phyloP scores from a whole-genome alignment of 1,139 yeast species.

The Yamadazyma pseudoaaseri region DNA sequence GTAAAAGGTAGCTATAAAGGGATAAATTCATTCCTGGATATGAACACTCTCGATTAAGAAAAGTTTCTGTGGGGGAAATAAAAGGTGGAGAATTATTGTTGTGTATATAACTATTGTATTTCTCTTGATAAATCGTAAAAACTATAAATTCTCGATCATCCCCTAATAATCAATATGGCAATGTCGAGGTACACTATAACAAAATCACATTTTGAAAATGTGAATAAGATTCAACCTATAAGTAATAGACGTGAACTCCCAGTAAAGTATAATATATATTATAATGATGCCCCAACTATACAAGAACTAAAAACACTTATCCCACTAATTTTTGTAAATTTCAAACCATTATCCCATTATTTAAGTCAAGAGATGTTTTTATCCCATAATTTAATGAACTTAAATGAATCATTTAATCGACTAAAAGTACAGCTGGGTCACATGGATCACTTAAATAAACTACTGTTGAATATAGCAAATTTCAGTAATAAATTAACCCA shows the following conservation, averaged over 20 bases:
- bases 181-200: too few species aligned
- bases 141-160: neutral
- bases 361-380: constrained; percentile 20
- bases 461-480: neutral
- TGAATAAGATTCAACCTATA: too few species aligned
- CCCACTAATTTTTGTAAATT: constrained; percentile 13
- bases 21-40: too few species aligned
- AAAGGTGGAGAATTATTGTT: neutral
- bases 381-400: constrained; percentile 16
- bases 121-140: neutral
- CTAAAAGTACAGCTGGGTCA: constrained; percentile 2
- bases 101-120: neutral
- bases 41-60: neutral
- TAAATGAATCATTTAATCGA: constrained; percentile 10
- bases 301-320: constrained; percentile 12
- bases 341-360: constrained; percentile 10
- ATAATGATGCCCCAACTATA: constrained; percentile 9
- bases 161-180: too few species aligned
- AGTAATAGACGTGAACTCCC: too few species aligned
- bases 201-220: too few species aligned
- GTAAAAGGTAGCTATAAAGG: too few species aligned
- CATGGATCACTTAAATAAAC: constrained; percentile 3
- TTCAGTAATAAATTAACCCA: constrained; percentile 3
- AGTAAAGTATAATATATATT: neutral
- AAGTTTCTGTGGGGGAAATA: neutral